Base-by-base conservation (phyloP, 2,329 filamentous ascomycete genomes). In the Calonectria hawksworthii region DNA sequence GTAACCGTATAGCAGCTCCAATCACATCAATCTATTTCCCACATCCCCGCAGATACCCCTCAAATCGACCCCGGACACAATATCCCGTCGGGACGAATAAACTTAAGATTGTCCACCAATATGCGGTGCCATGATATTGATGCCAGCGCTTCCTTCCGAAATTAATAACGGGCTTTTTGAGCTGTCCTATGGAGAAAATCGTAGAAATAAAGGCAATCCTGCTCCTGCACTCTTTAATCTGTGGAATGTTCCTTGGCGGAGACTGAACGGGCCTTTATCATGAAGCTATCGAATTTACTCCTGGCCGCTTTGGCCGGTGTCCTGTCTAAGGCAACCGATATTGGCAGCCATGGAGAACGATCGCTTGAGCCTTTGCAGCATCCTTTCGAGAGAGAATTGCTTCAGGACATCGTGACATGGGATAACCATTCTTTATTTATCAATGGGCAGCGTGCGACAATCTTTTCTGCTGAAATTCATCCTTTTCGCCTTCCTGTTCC, bases 391-490 rank as follows among this genome's bases (percentile, higher is more conserved):
- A 76, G 83, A 7, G 80, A 79, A 1, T 68, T 76, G 7, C 80
- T 85, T 2, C 84, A 86, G 32, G 79, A 86, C 28, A 77, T 86
- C 4, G 89, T 94, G 26, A 94, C 92, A 59, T 96, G 93, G 91
- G 94, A 96, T 82, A 88, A 94, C 52, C 87, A 94, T 77, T 94
- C 94, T 0, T 85, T 96, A 4, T 93, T 93, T 76, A 89, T 96
- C 74, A 88, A 90, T 75, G 94, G 94, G 13, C 91, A 95, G 80
- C 89, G 94, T 13, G 86, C 94, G 56, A 91, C 95, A 81, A 88
- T 96, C 44, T 95, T 93, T 83, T 93, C 91, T 52, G 94, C 92
- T 50, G 94, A 96, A 82, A 89, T 95, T 4, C 94, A 96, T 81
- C 93, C 94, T 0, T 96, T 88, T 70, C 85, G 88, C 1, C 83